Evolutionary conservation across 192 early-diverging fungal genomes (phyloP).

Genomic region (Entomortierella chlamydospora): DNA sequence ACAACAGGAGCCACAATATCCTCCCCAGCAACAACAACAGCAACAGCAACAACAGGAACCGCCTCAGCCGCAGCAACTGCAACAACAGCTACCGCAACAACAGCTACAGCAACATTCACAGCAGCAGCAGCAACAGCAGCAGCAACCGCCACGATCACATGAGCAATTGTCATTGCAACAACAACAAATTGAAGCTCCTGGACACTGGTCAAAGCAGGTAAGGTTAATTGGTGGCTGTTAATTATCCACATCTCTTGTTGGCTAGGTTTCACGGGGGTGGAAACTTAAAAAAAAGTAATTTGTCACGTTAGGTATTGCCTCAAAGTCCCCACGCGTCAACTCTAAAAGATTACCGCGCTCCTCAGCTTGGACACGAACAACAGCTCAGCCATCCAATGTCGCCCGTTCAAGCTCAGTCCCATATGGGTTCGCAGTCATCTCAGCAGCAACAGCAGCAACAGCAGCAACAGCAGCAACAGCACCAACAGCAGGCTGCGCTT

Average conservation of each 20-base stretch:
- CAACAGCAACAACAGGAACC: slow-evolving; percentile 3
- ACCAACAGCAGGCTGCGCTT: slow-evolving; percentile 10
- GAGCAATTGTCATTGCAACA: slow-evolving; percentile 1
- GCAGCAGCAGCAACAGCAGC: slow-evolving; percentile 7
- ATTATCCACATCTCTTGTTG: too few relatives aligned
- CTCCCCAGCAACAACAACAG: slow-evolving; percentile 1
- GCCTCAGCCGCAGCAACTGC: not conserved
- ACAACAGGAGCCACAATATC: not conserved
- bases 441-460: slow-evolving; percentile 5
- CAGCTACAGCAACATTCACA: slow-evolving; percentile 1
- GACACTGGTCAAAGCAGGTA: slow-evolving; percentile 26
- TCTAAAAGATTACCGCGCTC: slow-evolving; percentile 9
- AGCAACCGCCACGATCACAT: not conserved
- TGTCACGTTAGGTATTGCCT: not conserved
- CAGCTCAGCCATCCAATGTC: slow-evolving; percentile 1
- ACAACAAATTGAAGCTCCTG: not conserved
- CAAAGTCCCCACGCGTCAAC: slow-evolving; percentile 5
- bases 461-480: slow-evolving; percentile 24
- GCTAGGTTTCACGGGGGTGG: too few relatives aligned
- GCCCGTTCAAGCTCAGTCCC: slow-evolving; percentile 4
- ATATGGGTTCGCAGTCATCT: not conserved
- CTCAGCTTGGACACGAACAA: slow-evolving; percentile 18
- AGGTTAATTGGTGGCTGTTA: too few relatives aligned
- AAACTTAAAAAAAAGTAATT: too few relatives aligned
- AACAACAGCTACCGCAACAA: slow-evolving; percentile 4